A percentile compares a stretch with the other conserved stretches of the same genome.
Evolutionary conservation across 169 alveolate genomes (phyloP).

Genomic region (Plasmodium gonderi): DNA sequence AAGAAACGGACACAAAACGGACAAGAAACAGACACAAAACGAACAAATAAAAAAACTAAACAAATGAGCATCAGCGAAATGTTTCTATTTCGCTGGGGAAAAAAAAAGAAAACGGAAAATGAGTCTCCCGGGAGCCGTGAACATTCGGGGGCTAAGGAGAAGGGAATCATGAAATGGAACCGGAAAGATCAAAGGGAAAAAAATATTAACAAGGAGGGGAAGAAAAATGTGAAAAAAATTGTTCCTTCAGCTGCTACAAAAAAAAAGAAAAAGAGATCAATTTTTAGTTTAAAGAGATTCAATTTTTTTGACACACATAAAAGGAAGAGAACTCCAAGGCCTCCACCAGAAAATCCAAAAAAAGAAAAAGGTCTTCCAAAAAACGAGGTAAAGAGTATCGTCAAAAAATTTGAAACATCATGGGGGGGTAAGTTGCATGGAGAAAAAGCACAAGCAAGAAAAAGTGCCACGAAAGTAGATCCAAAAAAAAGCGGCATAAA

Average conservation of each 20-base stretch:
- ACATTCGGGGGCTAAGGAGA: not conserved
- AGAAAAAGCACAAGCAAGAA: not conserved
- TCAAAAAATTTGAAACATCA: not conserved
- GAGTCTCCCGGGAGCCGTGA: not conserved
- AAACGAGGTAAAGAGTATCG: not conserved
- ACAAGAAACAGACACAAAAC: too few relatives aligned
- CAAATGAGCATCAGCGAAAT: not conserved
- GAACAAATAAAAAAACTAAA: too few relatives aligned
- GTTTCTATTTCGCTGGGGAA: not conserved
- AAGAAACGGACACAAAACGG: too few relatives aligned
- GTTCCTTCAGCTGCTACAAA: not conserved
- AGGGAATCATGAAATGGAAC: not conserved
- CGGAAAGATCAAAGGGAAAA: not conserved
- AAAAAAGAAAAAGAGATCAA: not conserved
- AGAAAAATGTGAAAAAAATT: not conserved
- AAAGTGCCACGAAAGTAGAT: not conserved
- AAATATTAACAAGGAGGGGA: not conserved
- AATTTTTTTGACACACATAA: constrained; percentile 1
- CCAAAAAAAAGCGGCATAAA: not conserved
- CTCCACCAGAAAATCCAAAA: not conserved
- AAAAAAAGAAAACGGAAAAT: not conserved
- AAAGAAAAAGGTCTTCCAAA: not conserved
- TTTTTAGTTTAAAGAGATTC: constrained; percentile 18
- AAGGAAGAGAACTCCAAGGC: not conserved
- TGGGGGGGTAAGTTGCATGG: not conserved